phyloP scores from a whole-genome alignment of 768 basidiomycete genomes.

The Rhodotorula graminis region DNA sequence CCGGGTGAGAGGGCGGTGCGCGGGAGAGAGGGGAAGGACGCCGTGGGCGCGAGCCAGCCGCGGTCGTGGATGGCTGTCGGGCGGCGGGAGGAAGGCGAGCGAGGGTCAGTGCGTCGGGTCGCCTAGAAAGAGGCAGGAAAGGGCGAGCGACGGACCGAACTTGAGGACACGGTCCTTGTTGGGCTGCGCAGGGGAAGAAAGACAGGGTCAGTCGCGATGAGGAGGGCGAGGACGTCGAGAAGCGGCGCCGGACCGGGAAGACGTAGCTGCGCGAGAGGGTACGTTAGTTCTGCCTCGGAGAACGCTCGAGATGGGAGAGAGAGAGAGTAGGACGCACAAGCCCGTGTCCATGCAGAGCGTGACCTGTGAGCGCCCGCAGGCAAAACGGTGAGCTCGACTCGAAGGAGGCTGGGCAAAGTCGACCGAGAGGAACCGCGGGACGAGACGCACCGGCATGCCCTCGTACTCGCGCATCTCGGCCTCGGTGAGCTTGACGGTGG shows the following conservation, averaged over 20 bases:
- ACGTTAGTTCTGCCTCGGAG: background rate
- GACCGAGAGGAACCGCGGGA: too few relatives aligned
- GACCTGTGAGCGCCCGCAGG: conserved; percentile 7
- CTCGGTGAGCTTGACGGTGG: conserved; percentile 28
- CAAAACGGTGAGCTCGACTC: background rate
- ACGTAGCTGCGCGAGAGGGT: conserved; percentile 9
- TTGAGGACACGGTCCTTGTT: conserved; percentile 57
- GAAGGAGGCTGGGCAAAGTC: background rate
- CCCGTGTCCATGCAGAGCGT: background rate
- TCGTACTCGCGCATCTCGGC: conserved; percentile 24
- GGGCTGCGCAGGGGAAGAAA: background rate
- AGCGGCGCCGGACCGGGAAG: conserved; percentile 1
- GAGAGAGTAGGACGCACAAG: background rate
- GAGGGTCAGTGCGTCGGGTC: too few relatives aligned
- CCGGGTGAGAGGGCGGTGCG: conserved; percentile 43
- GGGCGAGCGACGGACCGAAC: conserved; percentile 43
- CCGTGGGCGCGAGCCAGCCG: conserved; percentile 57
- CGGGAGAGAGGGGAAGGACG: conserved; percentile 17
- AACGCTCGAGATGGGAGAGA: too few relatives aligned
- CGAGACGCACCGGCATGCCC: conserved; percentile 13
- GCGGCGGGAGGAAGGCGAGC: too few relatives aligned
- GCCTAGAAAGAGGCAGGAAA: background rate
- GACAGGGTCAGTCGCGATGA: background rate
- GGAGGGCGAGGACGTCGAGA: too few relatives aligned
- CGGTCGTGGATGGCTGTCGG: conserved; percentile 60